Conservation (phyloP, 2,329 filamentous ascomycete genomes). For the Ascochyta clinopodiicola region DNA sequence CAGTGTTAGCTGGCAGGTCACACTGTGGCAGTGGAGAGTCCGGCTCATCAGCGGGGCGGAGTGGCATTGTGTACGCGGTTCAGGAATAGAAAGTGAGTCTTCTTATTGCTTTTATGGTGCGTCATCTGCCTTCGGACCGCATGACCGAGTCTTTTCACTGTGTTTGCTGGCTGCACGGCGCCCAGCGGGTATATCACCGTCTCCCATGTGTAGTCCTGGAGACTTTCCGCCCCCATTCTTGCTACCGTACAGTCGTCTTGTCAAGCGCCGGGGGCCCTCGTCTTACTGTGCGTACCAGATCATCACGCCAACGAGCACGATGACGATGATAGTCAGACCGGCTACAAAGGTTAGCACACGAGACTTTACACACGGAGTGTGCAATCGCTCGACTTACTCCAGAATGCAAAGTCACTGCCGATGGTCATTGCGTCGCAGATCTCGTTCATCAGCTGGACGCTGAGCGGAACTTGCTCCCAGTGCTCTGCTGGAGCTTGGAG, state of each 20-base stretch:
- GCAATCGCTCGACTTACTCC: background rate
- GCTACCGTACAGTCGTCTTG: background rate
- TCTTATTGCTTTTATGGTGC: too few species aligned
- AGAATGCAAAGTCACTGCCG: constrained; percentile 2
- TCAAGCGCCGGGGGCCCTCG: background rate
- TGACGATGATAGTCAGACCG: background rate
- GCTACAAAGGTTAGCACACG: background rate
- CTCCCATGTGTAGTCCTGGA: background rate
- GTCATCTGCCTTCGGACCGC: background rate
- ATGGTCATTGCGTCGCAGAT: constrained; percentile 3
- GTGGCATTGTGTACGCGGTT: background rate
- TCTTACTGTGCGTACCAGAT: background rate
- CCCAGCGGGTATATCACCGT: background rate
- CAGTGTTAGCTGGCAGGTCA: background rate
- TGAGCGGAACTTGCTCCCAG: background rate
- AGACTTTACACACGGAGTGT: background rate
- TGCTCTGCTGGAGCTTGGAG: background rate
- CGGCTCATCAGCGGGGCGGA: background rate
- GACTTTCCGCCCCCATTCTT: background rate
- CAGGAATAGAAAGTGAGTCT: background rate
- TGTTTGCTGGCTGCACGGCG: background rate
- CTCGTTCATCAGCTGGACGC: constrained; percentile 4
- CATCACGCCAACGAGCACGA: background rate
- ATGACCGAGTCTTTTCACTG: background rate
- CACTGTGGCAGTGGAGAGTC: background rate